These are phyloP conservation scores for Alternaria longipes DNA, from an alignment of 2,329 filamentous ascomycete genomes.

Conservation along the genomic window DNA sequence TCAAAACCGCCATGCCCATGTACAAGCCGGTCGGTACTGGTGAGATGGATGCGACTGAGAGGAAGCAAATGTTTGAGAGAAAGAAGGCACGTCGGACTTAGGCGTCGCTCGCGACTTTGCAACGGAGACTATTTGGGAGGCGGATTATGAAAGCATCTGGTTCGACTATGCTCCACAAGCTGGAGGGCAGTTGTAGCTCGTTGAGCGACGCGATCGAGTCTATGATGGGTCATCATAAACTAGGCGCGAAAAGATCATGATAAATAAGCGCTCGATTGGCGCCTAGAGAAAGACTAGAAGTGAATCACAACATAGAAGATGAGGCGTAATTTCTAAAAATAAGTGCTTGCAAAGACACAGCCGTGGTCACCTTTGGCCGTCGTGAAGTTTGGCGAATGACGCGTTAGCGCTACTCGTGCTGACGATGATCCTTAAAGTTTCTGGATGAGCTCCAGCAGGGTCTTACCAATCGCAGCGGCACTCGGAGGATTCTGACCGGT, in stretches of 20 bases:
- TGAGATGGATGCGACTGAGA: background rate
- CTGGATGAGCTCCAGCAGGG: background rate
- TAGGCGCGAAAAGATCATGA: background rate
- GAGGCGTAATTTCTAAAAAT: rapidly evolving
- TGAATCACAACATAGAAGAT: rapidly evolving
- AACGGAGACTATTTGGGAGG: background rate
- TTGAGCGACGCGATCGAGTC: background rate
- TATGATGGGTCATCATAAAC: background rate
- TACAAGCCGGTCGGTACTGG: background rate
- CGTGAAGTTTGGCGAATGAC: background rate
- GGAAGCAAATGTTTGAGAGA: background rate
- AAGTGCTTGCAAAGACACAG: background rate
- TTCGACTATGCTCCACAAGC: background rate
- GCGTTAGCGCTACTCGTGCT: background rate
- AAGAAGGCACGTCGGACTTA: background rate
- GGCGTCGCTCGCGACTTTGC: background rate
- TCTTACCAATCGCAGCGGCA: background rate
- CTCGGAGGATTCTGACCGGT: background rate
- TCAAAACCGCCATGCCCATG: background rate
- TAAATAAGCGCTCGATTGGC: background rate
- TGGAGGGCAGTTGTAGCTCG: background rate
- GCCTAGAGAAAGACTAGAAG: background rate
- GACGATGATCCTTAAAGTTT: background rate
- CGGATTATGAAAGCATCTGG: background rate
- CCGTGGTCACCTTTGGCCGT: background rate